phyloP scores from a whole-genome alignment of 345 rosid species.

The Pugionium cornutum region DNA sequence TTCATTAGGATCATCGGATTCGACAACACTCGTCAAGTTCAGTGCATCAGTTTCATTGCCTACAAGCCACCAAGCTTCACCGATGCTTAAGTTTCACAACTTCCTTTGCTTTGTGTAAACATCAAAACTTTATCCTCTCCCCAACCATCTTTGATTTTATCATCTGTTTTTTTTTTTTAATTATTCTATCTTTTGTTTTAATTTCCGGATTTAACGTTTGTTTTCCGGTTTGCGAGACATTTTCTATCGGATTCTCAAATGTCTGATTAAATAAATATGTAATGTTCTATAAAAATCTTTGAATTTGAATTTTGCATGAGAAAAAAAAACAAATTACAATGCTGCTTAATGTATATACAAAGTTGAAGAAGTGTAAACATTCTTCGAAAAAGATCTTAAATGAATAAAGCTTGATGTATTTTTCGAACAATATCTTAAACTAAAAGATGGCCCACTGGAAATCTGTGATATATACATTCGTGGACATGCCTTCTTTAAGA shows the following conservation, averaged over 20 bases:
- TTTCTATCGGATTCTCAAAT: slow-evolving; percentile 35
- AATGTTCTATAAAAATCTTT: slow-evolving; percentile 25
- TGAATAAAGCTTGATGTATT: not conserved
- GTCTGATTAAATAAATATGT: slow-evolving; percentile 40
- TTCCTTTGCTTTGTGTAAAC: slow-evolving; percentile 38
- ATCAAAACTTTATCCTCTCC: slow-evolving; percentile 17
- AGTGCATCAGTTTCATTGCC: too few relatives aligned
- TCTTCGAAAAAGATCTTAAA: too few relatives aligned
- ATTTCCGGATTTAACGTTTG: slow-evolving; percentile 33
- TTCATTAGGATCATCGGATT: too few relatives aligned
- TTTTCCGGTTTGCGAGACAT: slow-evolving; percentile 39
- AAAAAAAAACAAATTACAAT: not conserved
- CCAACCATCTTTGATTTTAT: slow-evolving; percentile 29
- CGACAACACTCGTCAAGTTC: too few relatives aligned
- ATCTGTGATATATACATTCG: slow-evolving; percentile 34
- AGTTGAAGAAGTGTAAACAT: not conserved
- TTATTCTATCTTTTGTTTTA: slow-evolving; percentile 22
- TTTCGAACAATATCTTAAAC: slow-evolving; percentile 18
- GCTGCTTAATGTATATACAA: slow-evolving; percentile 2
- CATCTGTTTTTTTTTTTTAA: slow-evolving; percentile 9
- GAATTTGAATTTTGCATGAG: slow-evolving; percentile 5
- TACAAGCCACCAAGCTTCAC: slow-evolving; percentile 31
- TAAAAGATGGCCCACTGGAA: slow-evolving; percentile 28
- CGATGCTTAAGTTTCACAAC: slow-evolving; percentile 25
- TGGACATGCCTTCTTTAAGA: slow-evolving; percentile 27